phyloP scores from a whole-genome alignment of 345 rosid species.

The Brassica incana region DNA sequence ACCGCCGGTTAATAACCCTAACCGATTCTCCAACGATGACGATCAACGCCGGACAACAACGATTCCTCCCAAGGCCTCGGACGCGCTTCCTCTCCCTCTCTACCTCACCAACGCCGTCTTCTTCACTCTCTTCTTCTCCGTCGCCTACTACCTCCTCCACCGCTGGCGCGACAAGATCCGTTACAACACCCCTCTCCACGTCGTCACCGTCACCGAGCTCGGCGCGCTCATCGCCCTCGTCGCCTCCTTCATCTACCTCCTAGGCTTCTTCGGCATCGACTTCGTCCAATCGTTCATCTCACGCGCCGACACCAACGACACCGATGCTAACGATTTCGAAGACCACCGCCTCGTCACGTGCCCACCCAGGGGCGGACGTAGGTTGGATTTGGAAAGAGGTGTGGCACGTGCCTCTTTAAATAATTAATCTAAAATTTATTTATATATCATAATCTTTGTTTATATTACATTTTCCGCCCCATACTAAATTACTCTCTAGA shows the following conservation, averaged over 20 bases:
- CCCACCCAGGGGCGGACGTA: conserved; percentile 15
- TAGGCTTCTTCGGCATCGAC: conserved; percentile 85
- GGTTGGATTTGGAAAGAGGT: not conserved
- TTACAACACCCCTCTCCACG: conserved; percentile 77
- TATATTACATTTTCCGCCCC: not conserved
- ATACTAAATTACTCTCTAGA: too few relatives aligned
- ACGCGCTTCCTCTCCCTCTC: conserved; percentile 80
- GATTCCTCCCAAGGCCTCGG: conserved; percentile 52
- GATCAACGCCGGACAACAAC: not conserved
- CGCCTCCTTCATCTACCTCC: conserved; percentile 80
- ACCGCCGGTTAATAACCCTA: conserved; percentile 15
- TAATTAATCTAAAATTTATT: too few relatives aligned
- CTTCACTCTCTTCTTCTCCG: conserved; percentile 91
- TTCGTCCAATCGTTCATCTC: conserved; percentile 78
- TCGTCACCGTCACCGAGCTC: conserved; percentile 71
- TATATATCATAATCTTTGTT: too few relatives aligned
- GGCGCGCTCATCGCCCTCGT: conserved; percentile 68
- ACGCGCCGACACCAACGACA: conserved; percentile 49
- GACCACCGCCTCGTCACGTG: conserved; percentile 43
- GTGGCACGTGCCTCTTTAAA: not conserved
- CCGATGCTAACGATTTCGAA: conserved; percentile 23
- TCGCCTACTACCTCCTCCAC: conserved; percentile 77
- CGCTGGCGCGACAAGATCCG: conserved; percentile 98
- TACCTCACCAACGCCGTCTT: conserved; percentile 76
- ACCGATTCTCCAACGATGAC: not conserved